Conservation (phyloP, 495 filamentous ascomycete genomes). For the Aspergillus coremiiformis region DNA sequence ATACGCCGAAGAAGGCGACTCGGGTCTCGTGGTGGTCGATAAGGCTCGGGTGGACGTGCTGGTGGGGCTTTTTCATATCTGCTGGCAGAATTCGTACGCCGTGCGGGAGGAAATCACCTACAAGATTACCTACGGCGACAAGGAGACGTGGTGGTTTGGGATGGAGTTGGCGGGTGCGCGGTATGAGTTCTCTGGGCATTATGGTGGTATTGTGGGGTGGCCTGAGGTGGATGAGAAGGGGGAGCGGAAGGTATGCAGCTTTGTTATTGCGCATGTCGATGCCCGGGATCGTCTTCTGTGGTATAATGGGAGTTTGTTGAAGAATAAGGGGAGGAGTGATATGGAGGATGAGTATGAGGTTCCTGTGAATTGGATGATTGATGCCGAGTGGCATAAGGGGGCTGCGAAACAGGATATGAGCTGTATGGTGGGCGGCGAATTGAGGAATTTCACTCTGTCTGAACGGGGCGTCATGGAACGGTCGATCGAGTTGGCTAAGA, state of each 20-base stretch:
- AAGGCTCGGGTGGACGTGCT: neutral
- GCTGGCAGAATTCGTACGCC: conserved; percentile 7
- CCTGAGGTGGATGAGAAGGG: neutral
- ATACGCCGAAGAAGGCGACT: conserved; percentile 8
- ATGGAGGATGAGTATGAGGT: conserved; percentile 5
- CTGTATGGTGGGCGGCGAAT: conserved; percentile 2
- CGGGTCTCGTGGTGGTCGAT: conserved; percentile 3
- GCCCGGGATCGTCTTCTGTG: conserved; percentile 2
- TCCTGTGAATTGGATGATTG: conserved; percentile 6
- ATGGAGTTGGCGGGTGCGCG: neutral
- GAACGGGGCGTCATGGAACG: neutral
- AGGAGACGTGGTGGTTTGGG: conserved; percentile 8
- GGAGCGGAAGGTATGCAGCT: neutral
- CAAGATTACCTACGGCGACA: conserved; percentile 4
- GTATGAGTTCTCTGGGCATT: conserved; percentile 6
- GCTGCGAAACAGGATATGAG: conserved; percentile 2
- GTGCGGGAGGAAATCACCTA: conserved; percentile 7
- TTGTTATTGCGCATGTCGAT: conserved; percentile 8
- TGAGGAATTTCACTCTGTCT: neutral
- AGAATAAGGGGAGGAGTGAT: neutral
- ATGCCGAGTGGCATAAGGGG: conserved; percentile 8
- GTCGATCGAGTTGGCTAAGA: conserved; percentile 5
- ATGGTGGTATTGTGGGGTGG: conserved; percentile 8
- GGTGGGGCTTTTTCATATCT: neutral
- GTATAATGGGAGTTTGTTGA: conserved; percentile 7